These are phyloP conservation scores for Globisporangium apiculatum DNA, from an alignment of 352 stramenopile genomes.

Conservation along the genomic window DNA sequence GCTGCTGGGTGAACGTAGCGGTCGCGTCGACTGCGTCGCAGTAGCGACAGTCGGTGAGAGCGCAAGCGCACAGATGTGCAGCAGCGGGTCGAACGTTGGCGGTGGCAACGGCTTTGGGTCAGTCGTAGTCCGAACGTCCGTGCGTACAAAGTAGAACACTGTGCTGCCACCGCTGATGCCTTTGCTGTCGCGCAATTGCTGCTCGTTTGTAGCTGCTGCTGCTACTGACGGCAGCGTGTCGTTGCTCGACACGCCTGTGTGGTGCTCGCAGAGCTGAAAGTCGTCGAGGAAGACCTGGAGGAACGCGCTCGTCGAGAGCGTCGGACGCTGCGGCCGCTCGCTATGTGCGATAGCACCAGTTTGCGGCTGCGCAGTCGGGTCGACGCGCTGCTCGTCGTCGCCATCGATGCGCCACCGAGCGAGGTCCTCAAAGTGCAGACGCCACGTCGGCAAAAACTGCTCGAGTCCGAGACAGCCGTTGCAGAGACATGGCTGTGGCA, in stretches of 20 bases:
- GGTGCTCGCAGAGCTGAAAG: slow-evolving; percentile 15
- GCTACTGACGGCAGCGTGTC: not conserved
- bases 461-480: slow-evolving; percentile 39
- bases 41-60: slow-evolving; percentile 15
- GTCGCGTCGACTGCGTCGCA: not conserved
- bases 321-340: not conserved
- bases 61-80: slow-evolving; percentile 28
- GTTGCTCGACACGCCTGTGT: slow-evolving; percentile 1
- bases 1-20: not conserved
- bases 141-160: not conserved
- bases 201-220: not conserved
- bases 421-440: slow-evolving; percentile 47
- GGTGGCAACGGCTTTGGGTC: not conserved
- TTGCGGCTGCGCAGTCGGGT: not conserved
- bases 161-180: too few species aligned
- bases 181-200: not conserved
- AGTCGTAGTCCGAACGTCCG: not conserved
- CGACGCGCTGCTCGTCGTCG: not conserved
- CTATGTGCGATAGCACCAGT: too few species aligned
- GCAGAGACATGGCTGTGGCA: slow-evolving; percentile 42
- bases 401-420: slow-evolving; percentile 22
- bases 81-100: slow-evolving; percentile 22
- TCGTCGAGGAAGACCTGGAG: slow-evolving; percentile 26
- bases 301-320: slow-evolving; percentile 12
- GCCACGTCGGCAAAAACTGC: slow-evolving; percentile 46